A percentile compares a stretch with the other conserved stretches of the same genome.
These are phyloP conservation scores for Thermomyces lanuginosus DNA, from an alignment of 2,329 filamentous ascomycete species.

Conservation along the genomic window DNA sequence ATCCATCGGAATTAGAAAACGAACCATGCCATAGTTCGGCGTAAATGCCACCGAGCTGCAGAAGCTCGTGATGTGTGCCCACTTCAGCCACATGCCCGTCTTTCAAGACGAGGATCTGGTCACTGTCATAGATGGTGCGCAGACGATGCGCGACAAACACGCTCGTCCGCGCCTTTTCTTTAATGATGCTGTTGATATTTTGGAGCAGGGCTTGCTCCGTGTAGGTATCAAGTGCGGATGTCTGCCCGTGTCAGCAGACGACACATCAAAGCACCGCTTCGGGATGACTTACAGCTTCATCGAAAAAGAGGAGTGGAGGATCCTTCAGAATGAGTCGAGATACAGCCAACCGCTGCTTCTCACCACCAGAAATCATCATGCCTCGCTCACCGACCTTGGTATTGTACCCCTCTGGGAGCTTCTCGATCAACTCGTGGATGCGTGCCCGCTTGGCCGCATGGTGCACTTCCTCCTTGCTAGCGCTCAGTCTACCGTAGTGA, in stretches of 20 bases:
- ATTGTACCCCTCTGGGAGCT: conserved; percentile 73
- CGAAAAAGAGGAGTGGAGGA: conserved; percentile 79
- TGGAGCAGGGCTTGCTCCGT: conserved; percentile 80
- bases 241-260: conserved; percentile 25
- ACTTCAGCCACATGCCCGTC: conserved; percentile 73
- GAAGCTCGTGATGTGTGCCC: conserved; percentile 71
- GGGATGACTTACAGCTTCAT: conserved; percentile 51
- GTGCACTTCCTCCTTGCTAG: conserved; percentile 53
- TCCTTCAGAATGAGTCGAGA: conserved; percentile 75
- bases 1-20: not conserved
- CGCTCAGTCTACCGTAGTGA: conserved; percentile 70
- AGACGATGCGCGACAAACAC: conserved; percentile 89
- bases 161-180: conserved; percentile 75
- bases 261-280: not conserved
- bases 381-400: conserved; percentile 88
- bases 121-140: conserved; percentile 82
- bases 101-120: conserved; percentile 80
- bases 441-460: conserved; percentile 67
- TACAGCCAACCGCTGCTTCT: conserved; percentile 81
- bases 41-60: conserved; percentile 59
- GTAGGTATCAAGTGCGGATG: conserved; percentile 79
- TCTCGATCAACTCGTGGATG: conserved; percentile 65
- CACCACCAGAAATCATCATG: conserved; percentile 91
- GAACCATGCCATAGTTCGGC: conserved; percentile 74
- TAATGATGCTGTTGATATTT: conserved; percentile 84